Evolutionary conservation across 805 yeast species (phyloP), one percentile per base, ranked within the genome.

Genomic region (Myxozyma neglecta): DNA sequence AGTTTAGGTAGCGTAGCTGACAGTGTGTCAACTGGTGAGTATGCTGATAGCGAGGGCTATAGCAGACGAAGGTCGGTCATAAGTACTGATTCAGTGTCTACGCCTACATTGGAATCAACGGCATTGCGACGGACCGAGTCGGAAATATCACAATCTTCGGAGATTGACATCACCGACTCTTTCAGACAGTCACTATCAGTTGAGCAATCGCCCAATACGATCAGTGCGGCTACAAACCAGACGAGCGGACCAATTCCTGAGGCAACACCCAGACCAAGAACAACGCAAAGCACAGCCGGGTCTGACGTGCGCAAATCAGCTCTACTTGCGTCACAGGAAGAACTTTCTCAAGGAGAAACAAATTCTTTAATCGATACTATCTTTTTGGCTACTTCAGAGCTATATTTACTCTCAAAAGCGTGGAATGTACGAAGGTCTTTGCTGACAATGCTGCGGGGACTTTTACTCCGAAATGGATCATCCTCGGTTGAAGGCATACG

Each of bases 381-480:
- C 20, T 65, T 65, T 44, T 52, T 59, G 10, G 68, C 68, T n/a
- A 54, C 61, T 40, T 63, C 69, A 29, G 69, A 67, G 46, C 47
- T 67, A 7, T 63, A 64, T 43, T 43, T 68, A 39, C 59, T 67
- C 32, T 68, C 70, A 7, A 67, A 67, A 13, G 68, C 69, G 16
- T 67, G 69, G 69, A 61, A 65, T 32, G 65, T 67, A 18, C 53
- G 69, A 11, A 65, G 69, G 16, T 65, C 69, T 11, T 50, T 67
- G 42, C 48, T 67, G 53, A 65, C 69, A 4, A 60, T 67, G 60
- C 54, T 67, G n/a, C 63, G 69, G 5, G 69, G 68, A 9, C 52
- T 66, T 11, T 49, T 67, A 8, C 57, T 67, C 24, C 65, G 69
- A 10, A 66, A 67, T 45, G 66, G 69, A 6, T 49, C 59, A 2